phyloP scores from a whole-genome alignment of 31 red algal genomes.

The Pterothamnion heteromorphum region DNA sequence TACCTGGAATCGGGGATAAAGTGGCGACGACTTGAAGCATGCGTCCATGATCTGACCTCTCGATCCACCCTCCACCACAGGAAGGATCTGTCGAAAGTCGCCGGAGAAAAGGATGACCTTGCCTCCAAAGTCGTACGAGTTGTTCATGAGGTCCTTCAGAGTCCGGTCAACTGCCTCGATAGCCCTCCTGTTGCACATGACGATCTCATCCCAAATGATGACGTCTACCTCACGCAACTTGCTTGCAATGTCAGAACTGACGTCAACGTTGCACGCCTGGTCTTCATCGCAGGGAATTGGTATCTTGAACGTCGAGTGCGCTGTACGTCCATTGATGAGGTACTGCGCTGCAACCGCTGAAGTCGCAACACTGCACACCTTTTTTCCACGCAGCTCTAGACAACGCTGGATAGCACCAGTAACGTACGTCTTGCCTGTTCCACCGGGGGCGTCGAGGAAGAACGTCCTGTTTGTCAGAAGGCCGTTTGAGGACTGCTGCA shows the following conservation, averaged over 20 bases:
- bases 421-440: background rate
- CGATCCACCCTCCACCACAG: background rate
- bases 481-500: too few species aligned
- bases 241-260: too few species aligned
- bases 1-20: background rate
- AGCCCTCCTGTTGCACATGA: background rate
- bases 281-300: too few species aligned
- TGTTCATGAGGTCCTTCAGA: background rate
- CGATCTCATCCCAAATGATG: slow-evolving; percentile 23
- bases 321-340: too few species aligned
- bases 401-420: too few species aligned
- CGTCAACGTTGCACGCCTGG: too few species aligned
- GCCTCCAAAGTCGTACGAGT: background rate
- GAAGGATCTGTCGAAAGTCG: slow-evolving; percentile 23
- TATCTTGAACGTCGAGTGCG: too few species aligned
- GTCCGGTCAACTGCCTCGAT: background rate
- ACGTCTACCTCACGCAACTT: too few species aligned
- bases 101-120: background rate
- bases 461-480: background rate
- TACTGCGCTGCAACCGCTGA: too few species aligned
- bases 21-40: background rate
- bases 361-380: background rate
- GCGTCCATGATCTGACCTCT: background rate
- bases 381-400: background rate
- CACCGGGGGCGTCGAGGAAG: background rate